phyloP scores from a whole-genome alignment of 352 stramenopile species.

The Globisporangium takayamanum region DNA sequence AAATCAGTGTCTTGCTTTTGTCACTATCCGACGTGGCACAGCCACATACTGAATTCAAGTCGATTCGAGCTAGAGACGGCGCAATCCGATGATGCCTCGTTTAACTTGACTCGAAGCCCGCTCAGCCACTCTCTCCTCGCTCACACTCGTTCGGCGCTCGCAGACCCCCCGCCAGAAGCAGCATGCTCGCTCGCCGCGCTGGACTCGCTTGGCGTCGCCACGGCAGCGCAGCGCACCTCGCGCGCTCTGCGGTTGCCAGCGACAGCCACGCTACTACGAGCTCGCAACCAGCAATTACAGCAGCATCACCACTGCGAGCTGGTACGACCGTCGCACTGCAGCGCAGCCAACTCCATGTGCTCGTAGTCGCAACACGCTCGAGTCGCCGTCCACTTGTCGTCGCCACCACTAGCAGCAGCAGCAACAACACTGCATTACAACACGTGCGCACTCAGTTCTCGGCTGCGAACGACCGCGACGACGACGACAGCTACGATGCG shows the following conservation, averaged over 20 bases:
- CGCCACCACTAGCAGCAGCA: background rate
- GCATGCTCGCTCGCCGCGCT: conserved; percentile 12
- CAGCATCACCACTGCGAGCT: too few species aligned
- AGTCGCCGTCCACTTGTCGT: background rate
- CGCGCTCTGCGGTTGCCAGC: background rate
- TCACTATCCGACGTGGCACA: background rate
- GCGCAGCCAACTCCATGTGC: conserved; percentile 11
- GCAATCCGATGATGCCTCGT: background rate
- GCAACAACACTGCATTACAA: background rate
- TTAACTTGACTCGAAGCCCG: background rate
- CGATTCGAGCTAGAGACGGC: too few species aligned
- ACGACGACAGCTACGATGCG: background rate
- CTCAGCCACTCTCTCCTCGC: conserved; percentile 6
- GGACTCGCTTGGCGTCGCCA: conserved; percentile 10
- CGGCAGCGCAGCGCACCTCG: background rate
- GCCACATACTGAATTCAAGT: too few species aligned
- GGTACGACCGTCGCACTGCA: background rate
- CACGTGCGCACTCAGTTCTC: conserved; percentile 11
- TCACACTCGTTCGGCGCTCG: background rate
- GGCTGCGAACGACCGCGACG: conserved; percentile 8
- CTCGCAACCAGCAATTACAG: background rate
- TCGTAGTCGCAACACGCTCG: conserved; percentile 5
- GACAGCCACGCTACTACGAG: background rate
- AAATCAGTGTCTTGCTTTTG: background rate
- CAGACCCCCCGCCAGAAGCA: background rate